Conservation (phyloP, 257 asterid genomes). For the Handroanthus guayacan region DNA sequence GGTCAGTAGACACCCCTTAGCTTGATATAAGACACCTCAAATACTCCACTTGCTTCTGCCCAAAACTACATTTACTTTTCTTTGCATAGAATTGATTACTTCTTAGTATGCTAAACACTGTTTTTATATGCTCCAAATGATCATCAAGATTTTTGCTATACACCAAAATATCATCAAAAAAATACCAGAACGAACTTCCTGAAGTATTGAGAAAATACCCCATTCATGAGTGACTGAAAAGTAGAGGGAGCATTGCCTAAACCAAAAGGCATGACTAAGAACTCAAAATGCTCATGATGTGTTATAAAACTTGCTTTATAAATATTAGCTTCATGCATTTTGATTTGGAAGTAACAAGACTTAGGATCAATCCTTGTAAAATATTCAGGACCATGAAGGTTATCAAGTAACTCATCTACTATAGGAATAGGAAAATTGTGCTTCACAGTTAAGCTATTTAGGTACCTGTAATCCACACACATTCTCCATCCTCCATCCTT, state of each 20-base stretch:
- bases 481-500: too few relatives aligned
- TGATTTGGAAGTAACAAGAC: conserved; percentile 14
- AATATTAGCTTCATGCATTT: background rate
- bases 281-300: background rate
- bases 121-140: background rate
- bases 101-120: background rate
- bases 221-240: too few relatives aligned
- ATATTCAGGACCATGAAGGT: background rate
- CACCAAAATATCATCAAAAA: background rate
- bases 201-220: too few relatives aligned
- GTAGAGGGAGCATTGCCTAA: too few relatives aligned
- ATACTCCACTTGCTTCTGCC: background rate
- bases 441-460: too few relatives aligned
- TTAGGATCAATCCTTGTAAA: conserved; percentile 13
- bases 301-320: background rate
- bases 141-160: background rate
- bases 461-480: too few relatives aligned
- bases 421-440: too few relatives aligned
- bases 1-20: conserved; percentile 12
- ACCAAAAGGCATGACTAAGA: background rate
- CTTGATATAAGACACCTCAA: conserved; percentile 4
- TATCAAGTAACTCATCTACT: background rate
- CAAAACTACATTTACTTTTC: conserved; percentile 21
- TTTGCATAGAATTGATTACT: conserved; percentile 17
- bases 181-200: too few relatives aligned